Conservation (phyloP, 2,329 filamentous ascomycete species). For the Xylariaceae sp. region DNA sequence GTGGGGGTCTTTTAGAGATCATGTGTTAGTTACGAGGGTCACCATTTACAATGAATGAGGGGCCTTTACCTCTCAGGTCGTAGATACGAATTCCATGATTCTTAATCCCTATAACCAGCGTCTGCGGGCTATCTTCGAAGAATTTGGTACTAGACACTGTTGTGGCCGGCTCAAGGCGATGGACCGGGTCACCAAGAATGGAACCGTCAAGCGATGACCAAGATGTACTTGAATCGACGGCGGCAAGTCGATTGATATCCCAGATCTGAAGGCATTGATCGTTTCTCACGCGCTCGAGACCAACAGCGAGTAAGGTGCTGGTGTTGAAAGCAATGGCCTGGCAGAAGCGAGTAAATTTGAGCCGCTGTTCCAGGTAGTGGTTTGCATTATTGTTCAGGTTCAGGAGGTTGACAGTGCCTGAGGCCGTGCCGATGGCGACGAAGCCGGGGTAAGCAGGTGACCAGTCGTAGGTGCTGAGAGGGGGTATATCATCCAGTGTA, state of each 20-base stretch:
- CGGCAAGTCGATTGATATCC: conserved; percentile 64
- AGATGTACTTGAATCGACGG: conserved; percentile 41
- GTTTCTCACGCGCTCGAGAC: conserved; percentile 74
- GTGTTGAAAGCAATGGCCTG: conserved; percentile 79
- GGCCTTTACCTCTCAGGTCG: conserved; percentile 68
- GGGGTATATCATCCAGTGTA: conserved; percentile 60
- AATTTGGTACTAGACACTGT: conserved; percentile 82
- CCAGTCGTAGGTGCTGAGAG: conserved; percentile 64
- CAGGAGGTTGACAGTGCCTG: conserved; percentile 71
- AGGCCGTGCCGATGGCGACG: conserved; percentile 70
- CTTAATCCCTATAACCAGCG: conserved; percentile 71
- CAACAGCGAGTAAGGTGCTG: conserved; percentile 68
- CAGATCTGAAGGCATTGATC: conserved; percentile 80
- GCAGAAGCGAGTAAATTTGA: conserved; percentile 73
- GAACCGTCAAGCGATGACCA: conserved; percentile 50
- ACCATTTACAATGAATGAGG: conserved; percentile 9
- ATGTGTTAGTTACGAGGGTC: conserved; percentile 16
- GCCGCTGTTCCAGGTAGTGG: conserved; percentile 60
- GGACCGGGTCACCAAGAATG: conserved; percentile 52
- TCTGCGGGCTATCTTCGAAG: conserved; percentile 72
- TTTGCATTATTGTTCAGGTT: conserved; percentile 68
- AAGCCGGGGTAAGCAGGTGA: conserved; percentile 60
- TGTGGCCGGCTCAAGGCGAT: conserved; percentile 61
- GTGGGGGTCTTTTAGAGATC: conserved; percentile 39
- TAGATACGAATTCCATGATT: conserved; percentile 72